Percentiles rank a stretch among this genome's conserved stretches.
Evolutionary conservation across 768 basidiomycete species (phyloP).

Genomic region (Tulasnella sp.): DNA sequence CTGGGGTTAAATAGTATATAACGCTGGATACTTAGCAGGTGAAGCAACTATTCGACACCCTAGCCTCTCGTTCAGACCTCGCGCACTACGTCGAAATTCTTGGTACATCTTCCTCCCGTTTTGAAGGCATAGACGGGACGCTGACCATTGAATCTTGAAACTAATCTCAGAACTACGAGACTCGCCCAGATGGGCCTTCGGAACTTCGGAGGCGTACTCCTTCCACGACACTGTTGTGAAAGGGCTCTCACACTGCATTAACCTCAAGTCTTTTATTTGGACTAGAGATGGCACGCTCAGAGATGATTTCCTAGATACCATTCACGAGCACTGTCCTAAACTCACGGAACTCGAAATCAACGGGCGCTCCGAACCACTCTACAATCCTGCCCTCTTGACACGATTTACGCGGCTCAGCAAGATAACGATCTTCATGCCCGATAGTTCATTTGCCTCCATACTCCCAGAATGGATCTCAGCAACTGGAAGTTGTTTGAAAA

Average conservation of each 20-base stretch:
- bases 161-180: conserved; percentile 49
- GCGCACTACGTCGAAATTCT: conserved; percentile 46
- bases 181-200: conserved; percentile 45
- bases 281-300: conserved; percentile 66
- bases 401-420: conserved; percentile 41
- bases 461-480: conserved; percentile 40
- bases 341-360: conserved; percentile 59
- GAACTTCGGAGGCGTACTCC: conserved; percentile 24
- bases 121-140: no score
- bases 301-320: conserved; percentile 42
- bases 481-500: conserved; percentile 38
- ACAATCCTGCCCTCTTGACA: conserved; percentile 40
- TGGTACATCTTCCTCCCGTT: conserved; percentile 32
- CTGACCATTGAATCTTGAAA: neutral
- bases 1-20: neutral
- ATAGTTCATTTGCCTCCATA: conserved; percentile 36
- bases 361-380: conserved; percentile 43
- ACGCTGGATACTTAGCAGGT: conserved; percentile 37
- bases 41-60: conserved; percentile 45
- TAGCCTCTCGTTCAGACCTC: conserved; percentile 41
- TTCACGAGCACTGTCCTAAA: conserved; percentile 30
- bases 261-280: conserved; percentile 57
- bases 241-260: conserved; percentile 49
- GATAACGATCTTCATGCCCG: conserved; percentile 68
- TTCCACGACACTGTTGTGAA: conserved; percentile 32